phyloP scores from a whole-genome alignment of 208 protist genomes.

The Naegleria gruberi region DNA sequence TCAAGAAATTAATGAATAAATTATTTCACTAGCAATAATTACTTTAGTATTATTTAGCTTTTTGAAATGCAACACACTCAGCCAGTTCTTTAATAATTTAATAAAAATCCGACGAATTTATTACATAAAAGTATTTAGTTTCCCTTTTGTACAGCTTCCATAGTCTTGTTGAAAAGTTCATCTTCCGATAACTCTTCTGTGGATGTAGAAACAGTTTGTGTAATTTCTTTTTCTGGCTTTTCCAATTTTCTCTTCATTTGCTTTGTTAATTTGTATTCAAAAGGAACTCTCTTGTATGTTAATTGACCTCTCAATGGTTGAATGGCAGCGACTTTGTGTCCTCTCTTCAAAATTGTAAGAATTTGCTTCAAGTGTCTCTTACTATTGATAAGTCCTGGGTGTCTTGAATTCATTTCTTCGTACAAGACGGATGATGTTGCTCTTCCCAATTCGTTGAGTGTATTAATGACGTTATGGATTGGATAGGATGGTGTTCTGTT shows the following conservation, averaged over 20 bases:
- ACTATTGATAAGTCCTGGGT: neutral
- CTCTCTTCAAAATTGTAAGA: neutral
- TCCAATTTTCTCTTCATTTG: neutral
- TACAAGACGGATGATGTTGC: neutral
- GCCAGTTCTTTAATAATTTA: too few relatives aligned
- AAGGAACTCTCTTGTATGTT: neutral
- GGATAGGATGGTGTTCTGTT: neutral
- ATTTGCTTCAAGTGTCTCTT: neutral
- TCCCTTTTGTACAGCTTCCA: neutral
- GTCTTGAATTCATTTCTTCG: neutral
- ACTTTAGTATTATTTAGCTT: too few relatives aligned
- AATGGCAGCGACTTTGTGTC: neutral
- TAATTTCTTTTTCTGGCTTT: neutral
- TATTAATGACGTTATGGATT: neutral
- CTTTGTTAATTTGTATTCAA: conserved; percentile 8
- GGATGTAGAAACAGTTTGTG: neutral
- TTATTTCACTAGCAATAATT: too few relatives aligned
- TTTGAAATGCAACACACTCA: too few relatives aligned
- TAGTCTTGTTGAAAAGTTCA: neutral
- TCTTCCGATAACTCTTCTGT: neutral
- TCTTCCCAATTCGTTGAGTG: neutral
- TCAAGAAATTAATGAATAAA: neutral
- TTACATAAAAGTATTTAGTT: neutral
- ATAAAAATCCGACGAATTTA: too few relatives aligned
- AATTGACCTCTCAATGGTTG: conserved; percentile 1